Evolutionary conservation across 805 yeast species (phyloP), one percentile per base, ranked within the genome.

Genomic region (Cyberlindnera misumaiensis): DNA sequence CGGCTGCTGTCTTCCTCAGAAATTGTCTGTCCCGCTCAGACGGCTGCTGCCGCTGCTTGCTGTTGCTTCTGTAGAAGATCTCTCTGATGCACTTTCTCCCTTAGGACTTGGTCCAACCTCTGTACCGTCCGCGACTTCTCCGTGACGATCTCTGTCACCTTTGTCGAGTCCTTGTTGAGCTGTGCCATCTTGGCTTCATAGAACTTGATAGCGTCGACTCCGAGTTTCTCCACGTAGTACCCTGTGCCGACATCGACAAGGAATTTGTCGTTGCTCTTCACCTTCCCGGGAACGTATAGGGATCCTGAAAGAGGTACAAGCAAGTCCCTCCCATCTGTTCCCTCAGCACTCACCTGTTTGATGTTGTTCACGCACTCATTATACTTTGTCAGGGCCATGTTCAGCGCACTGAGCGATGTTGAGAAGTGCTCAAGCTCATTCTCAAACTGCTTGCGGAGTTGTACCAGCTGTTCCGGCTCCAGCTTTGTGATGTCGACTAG

Each of bases 171-270:
- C 44, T 72, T 72, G 42, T 69, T 76, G 52, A 90, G 64, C 46
- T 90, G 89, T 18, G 64, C 64, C 41, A 88, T 75, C 60, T 93
- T 87, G 40, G 67, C 70, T 42, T 80, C 73, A 59, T 86, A 90
- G 53, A 87, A 90, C 39, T 58, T 60, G 44, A 75, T 66, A 2
- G 96, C 82, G 34, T 83, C 87, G 7, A 65, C 64, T 0, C 76
- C 74, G 35, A 60, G 60, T 61, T 93, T 93, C 56, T 87, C 96
- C 13, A 88, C 89, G 56, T 74, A 93, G 58, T 93, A 93, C 3
- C 97, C 97, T 0, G 98, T 93, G 27, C 98, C 98, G 18, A 93
- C 80, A 56, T 93, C 98, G 9, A 93, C 96, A 57, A 93, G 67
- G 52, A 82, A 93, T 42, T 72, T 77, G 43, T 80, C 72, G 36